Evolutionary conservation across 768 basidiomycete species (phyloP).

Genomic region (Auriscalpium microsporum): DNA sequence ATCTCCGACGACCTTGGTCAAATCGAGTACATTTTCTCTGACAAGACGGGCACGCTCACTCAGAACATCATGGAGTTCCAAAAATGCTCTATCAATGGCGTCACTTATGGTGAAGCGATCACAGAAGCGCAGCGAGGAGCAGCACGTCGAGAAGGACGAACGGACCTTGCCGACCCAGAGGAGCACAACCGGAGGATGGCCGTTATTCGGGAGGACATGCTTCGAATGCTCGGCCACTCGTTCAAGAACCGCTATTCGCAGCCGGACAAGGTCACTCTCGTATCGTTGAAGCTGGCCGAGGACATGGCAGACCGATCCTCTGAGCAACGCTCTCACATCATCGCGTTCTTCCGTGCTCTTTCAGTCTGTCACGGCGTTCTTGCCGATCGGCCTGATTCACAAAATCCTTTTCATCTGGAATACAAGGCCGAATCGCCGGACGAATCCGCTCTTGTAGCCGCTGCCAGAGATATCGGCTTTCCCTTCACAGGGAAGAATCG

Average conservation of each 20-base stretch:
- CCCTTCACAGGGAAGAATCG: conserved; percentile 75
- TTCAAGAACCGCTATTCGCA: conserved; percentile 90
- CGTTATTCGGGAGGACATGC: conserved; percentile 66
- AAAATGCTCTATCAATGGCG: conserved; percentile 81
- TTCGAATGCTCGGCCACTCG: conserved; percentile 57
- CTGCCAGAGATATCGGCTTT: conserved; percentile 89
- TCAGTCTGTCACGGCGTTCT: conserved; percentile 90
- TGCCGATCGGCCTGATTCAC: conserved; percentile 62
- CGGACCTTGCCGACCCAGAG: conserved; percentile 54
- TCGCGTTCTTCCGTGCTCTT: conserved; percentile 91
- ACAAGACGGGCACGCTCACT: conserved; percentile 95
- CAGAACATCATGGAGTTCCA: conserved; percentile 99
- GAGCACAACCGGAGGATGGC: conserved; percentile 64
- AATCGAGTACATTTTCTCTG: conserved; percentile 91
- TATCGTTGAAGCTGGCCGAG: conserved; percentile 77
- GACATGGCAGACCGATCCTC: conserved; percentile 58
- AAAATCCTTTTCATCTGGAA: conserved; percentile 54
- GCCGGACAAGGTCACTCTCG: conserved; percentile 72
- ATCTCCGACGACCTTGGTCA: conserved; percentile 98
- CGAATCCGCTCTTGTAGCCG: conserved; percentile 88
- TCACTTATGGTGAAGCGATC: conserved; percentile 86
- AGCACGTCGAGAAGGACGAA: conserved; percentile 71
- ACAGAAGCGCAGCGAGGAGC: conserved; percentile 95
- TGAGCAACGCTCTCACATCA: conserved; percentile 56
- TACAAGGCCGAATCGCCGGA: conserved; percentile 98